Evolutionary conservation across 768 basidiomycete genomes (phyloP).

Genomic region (Boletus reticulatus): DNA sequence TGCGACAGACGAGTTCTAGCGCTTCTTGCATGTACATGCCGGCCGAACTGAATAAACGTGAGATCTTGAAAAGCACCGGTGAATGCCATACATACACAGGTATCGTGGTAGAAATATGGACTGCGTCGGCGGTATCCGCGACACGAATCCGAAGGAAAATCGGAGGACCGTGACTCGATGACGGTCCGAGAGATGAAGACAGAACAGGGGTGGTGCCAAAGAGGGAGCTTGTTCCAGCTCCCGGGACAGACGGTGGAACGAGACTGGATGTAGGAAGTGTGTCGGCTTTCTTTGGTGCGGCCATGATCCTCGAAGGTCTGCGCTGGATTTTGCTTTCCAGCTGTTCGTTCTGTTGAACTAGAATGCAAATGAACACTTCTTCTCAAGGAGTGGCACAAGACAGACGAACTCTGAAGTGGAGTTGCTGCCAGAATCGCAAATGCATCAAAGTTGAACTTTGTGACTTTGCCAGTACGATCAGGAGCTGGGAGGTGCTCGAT

Average conservation of each 20-base stretch:
- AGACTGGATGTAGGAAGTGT: conserved; percentile 39
- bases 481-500: conserved; percentile 57
- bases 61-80: background rate
- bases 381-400: background rate
- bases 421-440: conserved; percentile 86
- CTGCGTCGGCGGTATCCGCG: conserved; percentile 75
- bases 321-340: conserved; percentile 81
- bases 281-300: conserved; percentile 57
- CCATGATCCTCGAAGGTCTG: conserved; percentile 65
- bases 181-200: conserved; percentile 68
- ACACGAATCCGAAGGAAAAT: conserved; percentile 82
- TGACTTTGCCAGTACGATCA: conserved; percentile 80
- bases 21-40: conserved; percentile 98
- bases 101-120: conserved; percentile 87
- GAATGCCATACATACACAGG: conserved; percentile 65
- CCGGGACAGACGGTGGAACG: conserved; percentile 36
- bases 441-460: conserved; percentile 86
- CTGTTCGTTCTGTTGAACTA: conserved; percentile 74
- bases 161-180: conserved; percentile 71
- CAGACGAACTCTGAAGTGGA: conserved; percentile 57
- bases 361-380: background rate
- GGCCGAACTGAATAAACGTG: conserved; percentile 51
- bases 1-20: conserved; percentile 77
- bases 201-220: conserved; percentile 52
- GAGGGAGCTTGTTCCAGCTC: conserved; percentile 44